Percentiles rank a stretch among this genome's conserved stretches.
These are phyloP conservation scores for Pseudogymnoascus sp. DNA, from an alignment of 2,329 filamentous ascomycete species.

Conservation along the genomic window DNA sequence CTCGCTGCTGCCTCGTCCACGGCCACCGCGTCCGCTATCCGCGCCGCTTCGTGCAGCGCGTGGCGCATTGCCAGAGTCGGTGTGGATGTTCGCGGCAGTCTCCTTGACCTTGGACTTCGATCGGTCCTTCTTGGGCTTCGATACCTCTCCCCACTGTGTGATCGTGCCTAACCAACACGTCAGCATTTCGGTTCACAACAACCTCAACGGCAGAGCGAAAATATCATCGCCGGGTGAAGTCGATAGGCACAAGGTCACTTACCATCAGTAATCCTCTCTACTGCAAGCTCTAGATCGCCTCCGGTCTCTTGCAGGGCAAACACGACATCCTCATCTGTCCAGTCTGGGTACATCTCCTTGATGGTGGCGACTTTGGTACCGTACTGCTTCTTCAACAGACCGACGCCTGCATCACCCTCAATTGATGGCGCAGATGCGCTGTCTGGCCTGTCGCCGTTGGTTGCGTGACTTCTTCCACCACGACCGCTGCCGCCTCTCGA, in stretches of 20 bases:
- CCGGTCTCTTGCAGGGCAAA: conserved; percentile 85
- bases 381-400: conserved; percentile 86
- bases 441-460: conserved; percentile 65
- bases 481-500: conserved; percentile 52
- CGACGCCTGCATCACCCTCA: conserved; percentile 82
- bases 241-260: conserved; percentile 23
- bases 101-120: conserved; percentile 62
- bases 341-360: conserved; percentile 89
- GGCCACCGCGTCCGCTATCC: conserved; percentile 53
- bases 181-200: not conserved
- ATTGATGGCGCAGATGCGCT: conserved; percentile 50
- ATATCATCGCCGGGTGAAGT: conserved; percentile 1
- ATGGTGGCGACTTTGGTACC: conserved; percentile 69
- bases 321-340: conserved; percentile 91
- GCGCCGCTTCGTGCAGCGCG: conserved; percentile 51
- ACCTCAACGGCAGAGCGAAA: not conserved
- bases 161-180: conserved; percentile 51
- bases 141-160: conserved; percentile 77
- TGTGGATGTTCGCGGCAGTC: conserved; percentile 41
- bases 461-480: conserved; percentile 54
- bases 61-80: conserved; percentile 40
- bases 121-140: conserved; percentile 68
- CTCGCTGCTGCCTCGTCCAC: conserved; percentile 50
- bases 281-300: conserved; percentile 66
- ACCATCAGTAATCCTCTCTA: conserved; percentile 76